phyloP scores from a whole-genome alignment of 2,329 filamentous ascomycete genomes.

The Thelonectria blattea region DNA sequence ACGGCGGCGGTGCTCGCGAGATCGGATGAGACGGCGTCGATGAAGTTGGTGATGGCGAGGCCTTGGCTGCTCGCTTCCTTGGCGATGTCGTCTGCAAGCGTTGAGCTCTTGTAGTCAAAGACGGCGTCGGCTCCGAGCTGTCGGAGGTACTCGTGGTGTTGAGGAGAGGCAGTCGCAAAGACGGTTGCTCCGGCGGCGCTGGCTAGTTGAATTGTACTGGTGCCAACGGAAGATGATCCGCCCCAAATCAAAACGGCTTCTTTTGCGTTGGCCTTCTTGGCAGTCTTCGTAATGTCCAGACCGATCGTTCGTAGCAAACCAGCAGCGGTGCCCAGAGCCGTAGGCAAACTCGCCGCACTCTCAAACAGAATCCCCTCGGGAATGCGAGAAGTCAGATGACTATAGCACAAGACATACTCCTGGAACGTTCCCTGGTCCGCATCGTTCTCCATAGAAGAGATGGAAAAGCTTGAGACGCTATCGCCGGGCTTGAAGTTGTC shows the following conservation, averaged over 20 bases:
- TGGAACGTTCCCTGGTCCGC: conserved; percentile 28
- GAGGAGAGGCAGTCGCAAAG: conserved; percentile 48
- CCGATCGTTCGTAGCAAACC: conserved; percentile 31
- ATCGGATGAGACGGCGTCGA: neutral
- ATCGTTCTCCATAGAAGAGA: conserved; percentile 42
- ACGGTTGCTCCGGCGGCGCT: conserved; percentile 52
- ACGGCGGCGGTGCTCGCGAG: neutral
- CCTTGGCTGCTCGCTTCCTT: neutral
- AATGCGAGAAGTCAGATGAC: conserved; percentile 26
- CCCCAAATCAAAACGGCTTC: conserved; percentile 49
- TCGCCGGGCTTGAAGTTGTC: conserved; percentile 31
- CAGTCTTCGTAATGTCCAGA: conserved; percentile 7
- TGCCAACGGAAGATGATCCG: conserved; percentile 55
- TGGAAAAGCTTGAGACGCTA: conserved; percentile 32
- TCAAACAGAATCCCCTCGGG: conserved; percentile 28
- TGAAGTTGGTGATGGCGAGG: neutral
- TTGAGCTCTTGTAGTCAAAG: conserved; percentile 51
- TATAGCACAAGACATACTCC: conserved; percentile 22
- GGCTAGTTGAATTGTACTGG: conserved; percentile 53
- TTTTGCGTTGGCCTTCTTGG: neutral
- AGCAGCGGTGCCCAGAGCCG: conserved; percentile 31
- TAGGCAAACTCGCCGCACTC: conserved; percentile 30
- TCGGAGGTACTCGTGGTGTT: conserved; percentile 52
- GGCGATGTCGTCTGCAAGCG: conserved; percentile 26
- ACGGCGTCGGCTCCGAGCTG: conserved; percentile 50